These are phyloP conservation scores for Sporothrix pseudoabietina DNA, from an alignment of 2,329 filamentous ascomycete species.

Conservation along the genomic window DNA sequence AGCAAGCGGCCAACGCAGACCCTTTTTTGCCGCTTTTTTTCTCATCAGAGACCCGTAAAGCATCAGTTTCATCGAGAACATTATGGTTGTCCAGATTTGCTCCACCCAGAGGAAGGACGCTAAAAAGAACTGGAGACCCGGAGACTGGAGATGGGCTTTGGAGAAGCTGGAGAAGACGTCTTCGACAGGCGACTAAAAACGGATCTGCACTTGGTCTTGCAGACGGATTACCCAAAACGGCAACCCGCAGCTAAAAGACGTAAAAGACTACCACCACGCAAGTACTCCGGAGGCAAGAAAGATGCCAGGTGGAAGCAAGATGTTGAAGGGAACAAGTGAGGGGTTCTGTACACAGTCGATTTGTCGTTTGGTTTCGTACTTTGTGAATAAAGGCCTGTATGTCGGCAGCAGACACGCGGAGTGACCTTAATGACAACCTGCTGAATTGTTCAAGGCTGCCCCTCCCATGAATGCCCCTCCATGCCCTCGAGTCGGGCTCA, in stretches of 20 bases:
- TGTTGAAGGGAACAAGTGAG: background rate
- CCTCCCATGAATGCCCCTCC: too few relatives aligned
- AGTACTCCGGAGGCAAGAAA: background rate
- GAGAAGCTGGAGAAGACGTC: constrained; percentile 20
- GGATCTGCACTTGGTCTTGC: constrained; percentile 9
- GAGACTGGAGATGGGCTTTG: constrained; percentile 15
- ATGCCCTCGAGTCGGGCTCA: constrained; percentile 6
- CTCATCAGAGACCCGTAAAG: background rate
- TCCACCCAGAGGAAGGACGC: background rate
- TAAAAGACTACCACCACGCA: background rate
- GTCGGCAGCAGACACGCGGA: background rate
- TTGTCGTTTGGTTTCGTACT: background rate
- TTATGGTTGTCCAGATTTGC: background rate
- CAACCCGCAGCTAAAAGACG: constrained; percentile 12
- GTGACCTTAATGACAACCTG: background rate
- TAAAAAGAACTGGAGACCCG: constrained; percentile 14
- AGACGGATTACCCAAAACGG: constrained; percentile 26
- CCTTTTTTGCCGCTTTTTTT: background rate
- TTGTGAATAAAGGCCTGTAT: background rate
- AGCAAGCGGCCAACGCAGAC: background rate
- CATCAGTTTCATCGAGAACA: constrained; percentile 9
- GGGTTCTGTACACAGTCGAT: background rate
- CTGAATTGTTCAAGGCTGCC: background rate
- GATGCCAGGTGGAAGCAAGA: constrained; percentile 1
- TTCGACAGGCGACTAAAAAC: background rate